Conservation (phyloP, 2,329 filamentous ascomycete genomes). For the Penicillium sp. region DNA sequence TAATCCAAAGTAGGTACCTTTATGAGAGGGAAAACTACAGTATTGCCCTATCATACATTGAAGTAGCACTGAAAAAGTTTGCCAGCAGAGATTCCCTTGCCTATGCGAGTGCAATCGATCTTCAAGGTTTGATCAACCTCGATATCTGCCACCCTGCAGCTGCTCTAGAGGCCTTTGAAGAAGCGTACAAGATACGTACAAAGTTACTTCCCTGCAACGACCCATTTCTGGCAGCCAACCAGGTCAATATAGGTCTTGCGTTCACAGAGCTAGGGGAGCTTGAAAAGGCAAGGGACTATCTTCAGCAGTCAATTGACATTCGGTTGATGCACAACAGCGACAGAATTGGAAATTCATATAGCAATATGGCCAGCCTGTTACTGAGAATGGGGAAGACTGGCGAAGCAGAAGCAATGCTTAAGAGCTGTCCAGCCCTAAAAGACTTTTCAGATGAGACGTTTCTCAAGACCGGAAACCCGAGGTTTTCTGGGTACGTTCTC, state of each 20-base stretch:
- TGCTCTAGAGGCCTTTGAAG: slow-evolving; percentile 12
- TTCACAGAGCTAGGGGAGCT: slow-evolving; percentile 33
- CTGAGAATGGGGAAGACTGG: slow-evolving; percentile 33
- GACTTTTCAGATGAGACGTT: slow-evolving; percentile 38
- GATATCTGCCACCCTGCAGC: slow-evolving; percentile 10
- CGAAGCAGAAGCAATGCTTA: slow-evolving; percentile 34
- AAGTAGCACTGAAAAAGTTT: slow-evolving; percentile 9
- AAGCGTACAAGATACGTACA: slow-evolving; percentile 6
- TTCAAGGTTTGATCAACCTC: slow-evolving; percentile 14
- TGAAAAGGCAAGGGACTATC: slow-evolving; percentile 24
- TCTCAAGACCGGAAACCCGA: slow-evolving; percentile 24
- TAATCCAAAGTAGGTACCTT: slow-evolving; percentile 8
- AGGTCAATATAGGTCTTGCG: slow-evolving; percentile 28
- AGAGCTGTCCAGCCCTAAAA: slow-evolving; percentile 31
- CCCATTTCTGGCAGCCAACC: slow-evolving; percentile 4
- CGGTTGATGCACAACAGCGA: slow-evolving; percentile 28
- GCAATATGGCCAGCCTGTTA: slow-evolving; percentile 35
- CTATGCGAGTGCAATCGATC: slow-evolving; percentile 15
- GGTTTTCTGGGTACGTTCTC: slow-evolving; percentile 6
- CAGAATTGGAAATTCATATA: slow-evolving; percentile 38
- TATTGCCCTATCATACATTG: slow-evolving; percentile 8
- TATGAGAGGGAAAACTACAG: slow-evolving; percentile 17
- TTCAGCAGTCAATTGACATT: slow-evolving; percentile 30
- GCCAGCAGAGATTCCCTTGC: slow-evolving; percentile 8
- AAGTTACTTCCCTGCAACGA: slow-evolving; percentile 3